These are phyloP conservation scores for Panicum hallii DNA, from an alignment of 202 grass and related monocot species.

Conservation along the genomic window DNA sequence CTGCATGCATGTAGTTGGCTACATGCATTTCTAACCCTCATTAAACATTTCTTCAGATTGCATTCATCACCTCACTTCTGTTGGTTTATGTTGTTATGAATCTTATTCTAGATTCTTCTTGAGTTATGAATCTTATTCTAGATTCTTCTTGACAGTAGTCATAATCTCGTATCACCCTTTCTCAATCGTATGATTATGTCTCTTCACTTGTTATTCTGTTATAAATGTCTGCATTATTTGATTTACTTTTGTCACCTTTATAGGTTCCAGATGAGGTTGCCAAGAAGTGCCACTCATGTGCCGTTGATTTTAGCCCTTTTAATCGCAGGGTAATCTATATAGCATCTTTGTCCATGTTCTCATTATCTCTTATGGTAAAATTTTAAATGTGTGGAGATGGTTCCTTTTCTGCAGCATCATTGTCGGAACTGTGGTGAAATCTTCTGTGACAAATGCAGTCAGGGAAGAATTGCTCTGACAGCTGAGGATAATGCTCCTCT, in stretches of 20 bases:
- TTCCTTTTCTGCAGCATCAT: conserved; percentile 73
- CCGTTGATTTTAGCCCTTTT: conserved; percentile 86
- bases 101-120: conserved; percentile 27
- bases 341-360: conserved; percentile 17
- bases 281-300: conserved; percentile 83
- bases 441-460: conserved; percentile 97
- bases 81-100: conserved; percentile 16
- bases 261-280: conserved; percentile 96
- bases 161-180: conserved; percentile 29
- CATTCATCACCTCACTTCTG: background rate
- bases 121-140: conserved; percentile 7
- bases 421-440: conserved; percentile 99
- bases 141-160: conserved; percentile 24
- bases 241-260: background rate
- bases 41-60: conserved; percentile 9
- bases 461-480: conserved; percentile 93
- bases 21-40: background rate
- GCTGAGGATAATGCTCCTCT: conserved; percentile 84
- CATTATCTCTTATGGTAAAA: conserved; percentile 19
- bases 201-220: conserved; percentile 14
- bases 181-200: conserved; percentile 7
- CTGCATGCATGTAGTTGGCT: conserved; percentile 12
- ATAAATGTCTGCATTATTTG: conserved; percentile 19
- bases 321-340: conserved; percentile 78
- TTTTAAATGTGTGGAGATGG: conserved; percentile 20